Evolutionary conservation across 106 monocot genomes (phyloP), one percentile per base, ranked within the genome.

Genomic region (Dioscorea zingiberensis): DNA sequence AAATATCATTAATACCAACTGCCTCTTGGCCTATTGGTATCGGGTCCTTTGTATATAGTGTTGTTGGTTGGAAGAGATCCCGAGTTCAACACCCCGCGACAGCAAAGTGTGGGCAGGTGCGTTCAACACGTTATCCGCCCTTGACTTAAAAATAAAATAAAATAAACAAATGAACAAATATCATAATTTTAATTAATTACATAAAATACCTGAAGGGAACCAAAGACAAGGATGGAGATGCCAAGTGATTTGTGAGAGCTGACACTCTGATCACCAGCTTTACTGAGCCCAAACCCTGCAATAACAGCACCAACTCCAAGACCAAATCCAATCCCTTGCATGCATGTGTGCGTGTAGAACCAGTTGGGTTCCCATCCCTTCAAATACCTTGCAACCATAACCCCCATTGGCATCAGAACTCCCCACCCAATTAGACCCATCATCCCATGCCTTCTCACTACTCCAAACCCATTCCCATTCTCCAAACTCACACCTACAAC

Each of bases 271-370:
- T 27, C 66, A 6, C 23, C 48, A 27, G 67, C 59, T 30, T 78
- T 81, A 38, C 70, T 78, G 16, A 89, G 73, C 19, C 58, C 54
- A 66, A 89, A 89, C 5, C 89, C 89, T 27, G 57, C 55, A 59
- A 81, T 44, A 2, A 79, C 27, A 0, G 74, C 78, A 18, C 64
- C 71, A 7, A 79, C 0, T 14, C 89, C 85, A 15, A 82, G 69
- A 28, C 61, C 48, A 64, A 85, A 89, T 3, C 88, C 85, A 46
- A 78, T 12, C 25, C 58, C 70, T 57, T 89, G 89, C 55, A 89
- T 58, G 32, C 70, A 82, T 67, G 49, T 89, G 89, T n/a, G 78
- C 27, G 73, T 89, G 79, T 89, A 82, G 76, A 85, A 89, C 89
- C 89, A 89, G 11, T 59, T 56, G 0, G 85, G 85, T 27, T 89